These are phyloP conservation scores for Apocynum venetum DNA, from an alignment of 257 asterid genomes.

Conservation along the genomic window DNA sequence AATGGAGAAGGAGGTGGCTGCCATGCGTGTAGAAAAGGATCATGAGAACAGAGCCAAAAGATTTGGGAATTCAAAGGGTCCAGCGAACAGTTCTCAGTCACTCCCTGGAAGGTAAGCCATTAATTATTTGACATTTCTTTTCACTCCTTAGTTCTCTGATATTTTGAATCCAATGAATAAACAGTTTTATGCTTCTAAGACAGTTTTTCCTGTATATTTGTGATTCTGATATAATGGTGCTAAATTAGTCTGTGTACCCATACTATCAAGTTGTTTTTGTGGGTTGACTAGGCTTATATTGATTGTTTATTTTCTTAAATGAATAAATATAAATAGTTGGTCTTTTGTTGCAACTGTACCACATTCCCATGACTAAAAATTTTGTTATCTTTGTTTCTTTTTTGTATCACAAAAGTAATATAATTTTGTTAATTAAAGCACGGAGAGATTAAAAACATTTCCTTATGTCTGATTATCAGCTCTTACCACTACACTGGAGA, in stretches of 20 bases:
- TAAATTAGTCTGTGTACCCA: neutral
- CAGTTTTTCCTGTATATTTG: neutral
- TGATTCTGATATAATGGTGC: neutral
- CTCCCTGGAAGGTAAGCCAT: slow-evolving; percentile 71
- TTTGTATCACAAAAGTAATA: neutral
- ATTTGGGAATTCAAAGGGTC: slow-evolving; percentile 58
- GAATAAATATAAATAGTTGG: neutral
- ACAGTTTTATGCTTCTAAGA: neutral
- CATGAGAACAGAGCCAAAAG: slow-evolving; percentile 72
- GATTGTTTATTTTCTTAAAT: neutral
- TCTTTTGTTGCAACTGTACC: neutral
- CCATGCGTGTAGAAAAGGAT: slow-evolving; percentile 88
- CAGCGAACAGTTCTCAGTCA: slow-evolving; percentile 64
- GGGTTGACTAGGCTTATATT: neutral
- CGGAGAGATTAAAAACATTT: neutral
- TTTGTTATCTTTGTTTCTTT: neutral
- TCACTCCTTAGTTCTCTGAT: neutral
- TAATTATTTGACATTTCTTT: neutral
- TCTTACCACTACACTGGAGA: neutral
- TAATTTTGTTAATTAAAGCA: neutral
- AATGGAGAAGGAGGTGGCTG: slow-evolving; percentile 99
- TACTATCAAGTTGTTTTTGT: neutral
- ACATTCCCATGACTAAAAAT: no score
- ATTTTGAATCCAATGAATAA: neutral
- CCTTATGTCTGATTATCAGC: neutral